These are phyloP conservation scores for Trichothecium roseum DNA, from an alignment of 2,329 filamentous ascomycete genomes.

Conservation along the genomic window DNA sequence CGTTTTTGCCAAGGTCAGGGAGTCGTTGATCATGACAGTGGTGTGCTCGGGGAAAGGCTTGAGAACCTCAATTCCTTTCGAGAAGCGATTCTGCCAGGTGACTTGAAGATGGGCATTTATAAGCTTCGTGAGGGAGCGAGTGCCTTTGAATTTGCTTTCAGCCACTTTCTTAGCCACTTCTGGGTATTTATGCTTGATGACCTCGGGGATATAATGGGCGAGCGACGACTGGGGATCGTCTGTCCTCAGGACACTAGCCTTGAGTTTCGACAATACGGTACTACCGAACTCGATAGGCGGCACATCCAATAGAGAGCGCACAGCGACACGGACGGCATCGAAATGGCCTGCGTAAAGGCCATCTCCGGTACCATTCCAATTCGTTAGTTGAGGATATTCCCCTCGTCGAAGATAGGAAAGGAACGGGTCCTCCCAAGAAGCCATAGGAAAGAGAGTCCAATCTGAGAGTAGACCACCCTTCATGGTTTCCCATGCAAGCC, in stretches of 20 bases:
- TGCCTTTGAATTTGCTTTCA: slow-evolving; percentile 45
- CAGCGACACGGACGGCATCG: slow-evolving; percentile 49
- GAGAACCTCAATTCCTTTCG: slow-evolving; percentile 66
- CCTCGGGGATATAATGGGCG: slow-evolving; percentile 63
- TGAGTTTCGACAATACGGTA: slow-evolving; percentile 52
- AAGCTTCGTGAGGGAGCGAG: slow-evolving; percentile 58
- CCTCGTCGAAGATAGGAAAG: slow-evolving; percentile 65
- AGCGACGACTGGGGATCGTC: slow-evolving; percentile 58
- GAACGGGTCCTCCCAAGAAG: slow-evolving; percentile 58
- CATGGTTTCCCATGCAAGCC: slow-evolving; percentile 92
- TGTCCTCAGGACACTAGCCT: slow-evolving; percentile 48
- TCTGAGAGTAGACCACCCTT: slow-evolving; percentile 71
- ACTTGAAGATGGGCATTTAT: slow-evolving; percentile 79
- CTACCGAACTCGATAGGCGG: slow-evolving; percentile 45
- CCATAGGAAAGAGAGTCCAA: slow-evolving; percentile 79
- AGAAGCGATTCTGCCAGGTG: slow-evolving; percentile 73
- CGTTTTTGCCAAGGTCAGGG: slow-evolving; percentile 61
- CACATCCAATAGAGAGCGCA: slow-evolving; percentile 49
- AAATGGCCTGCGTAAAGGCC: slow-evolving; percentile 66
- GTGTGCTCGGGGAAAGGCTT: slow-evolving; percentile 72
- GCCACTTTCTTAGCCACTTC: slow-evolving; percentile 33
- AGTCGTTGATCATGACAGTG: slow-evolving; percentile 59
- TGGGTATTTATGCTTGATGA: slow-evolving; percentile 53
- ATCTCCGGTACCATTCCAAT: slow-evolving; percentile 61
- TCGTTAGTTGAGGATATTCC: slow-evolving; percentile 62